Conservation (phyloP, 495 filamentous ascomycete genomes). For the Clohesyomyces aquaticus region DNA sequence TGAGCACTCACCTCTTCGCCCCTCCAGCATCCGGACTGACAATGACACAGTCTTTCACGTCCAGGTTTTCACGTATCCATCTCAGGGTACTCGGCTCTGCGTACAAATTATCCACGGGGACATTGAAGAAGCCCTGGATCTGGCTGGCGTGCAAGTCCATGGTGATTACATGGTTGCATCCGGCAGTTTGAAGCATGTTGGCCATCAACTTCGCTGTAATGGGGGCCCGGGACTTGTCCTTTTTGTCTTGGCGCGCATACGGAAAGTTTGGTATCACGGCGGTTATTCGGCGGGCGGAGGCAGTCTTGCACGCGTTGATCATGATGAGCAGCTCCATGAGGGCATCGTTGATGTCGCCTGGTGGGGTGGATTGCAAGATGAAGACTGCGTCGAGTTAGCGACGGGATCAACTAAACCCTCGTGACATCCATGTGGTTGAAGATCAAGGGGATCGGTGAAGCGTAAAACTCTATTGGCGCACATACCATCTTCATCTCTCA, state of each 20-base stretch:
- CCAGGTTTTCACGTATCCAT: conserved; percentile 87
- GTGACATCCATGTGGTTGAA: not conserved
- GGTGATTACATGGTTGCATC: conserved; percentile 60
- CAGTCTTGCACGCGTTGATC: conserved; percentile 98
- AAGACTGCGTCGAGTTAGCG: conserved; percentile 63
- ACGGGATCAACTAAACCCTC: not conserved
- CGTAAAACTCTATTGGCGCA: not conserved
- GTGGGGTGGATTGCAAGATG: conserved; percentile 92
- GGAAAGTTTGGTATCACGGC: conserved; percentile 95
- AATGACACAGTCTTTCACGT: conserved; percentile 84
- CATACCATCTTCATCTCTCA: conserved; percentile 91
- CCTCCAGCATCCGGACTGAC: conserved; percentile 96
- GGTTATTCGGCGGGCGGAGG: conserved; percentile 90
- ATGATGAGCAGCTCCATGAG: conserved; percentile 99
- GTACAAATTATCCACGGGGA: conserved; percentile 96
- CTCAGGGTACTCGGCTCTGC: conserved; percentile 90
- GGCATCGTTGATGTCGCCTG: conserved; percentile 97
- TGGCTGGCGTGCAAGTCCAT: conserved; percentile 71
- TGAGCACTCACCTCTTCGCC: conserved; percentile 75
- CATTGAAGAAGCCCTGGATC: conserved; percentile 95
- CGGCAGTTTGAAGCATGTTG: conserved; percentile 96
- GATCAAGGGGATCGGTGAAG: not conserved
- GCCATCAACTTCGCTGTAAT: conserved; percentile 93
- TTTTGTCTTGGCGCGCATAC: conserved; percentile 99
- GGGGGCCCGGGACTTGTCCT: conserved; percentile 92